Conservation (phyloP, 1,284 basidiomycete species). For the Irpex lacteus region DNA sequence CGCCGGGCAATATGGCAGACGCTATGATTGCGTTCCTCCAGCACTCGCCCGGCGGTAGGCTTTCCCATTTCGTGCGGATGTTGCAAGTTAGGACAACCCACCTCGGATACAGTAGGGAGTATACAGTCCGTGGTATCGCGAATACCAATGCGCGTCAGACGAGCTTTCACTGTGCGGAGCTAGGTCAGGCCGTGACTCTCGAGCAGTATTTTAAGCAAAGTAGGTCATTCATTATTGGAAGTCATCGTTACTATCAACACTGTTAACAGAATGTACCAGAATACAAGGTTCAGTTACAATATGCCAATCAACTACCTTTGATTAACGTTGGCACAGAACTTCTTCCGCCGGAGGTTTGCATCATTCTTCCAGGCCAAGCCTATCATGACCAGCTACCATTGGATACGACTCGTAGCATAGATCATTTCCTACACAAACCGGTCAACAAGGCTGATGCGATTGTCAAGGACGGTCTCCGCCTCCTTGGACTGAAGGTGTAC, state of each 20-base stretch:
- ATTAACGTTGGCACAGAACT: slow-evolving; percentile 36
- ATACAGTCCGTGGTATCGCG: slow-evolving; percentile 46
- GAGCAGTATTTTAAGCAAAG: slow-evolving; percentile 61
- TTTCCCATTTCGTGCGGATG: too few relatives aligned
- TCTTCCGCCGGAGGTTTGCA: too few relatives aligned
- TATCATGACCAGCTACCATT: too few relatives aligned
- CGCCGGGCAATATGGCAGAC: slow-evolving; percentile 57
- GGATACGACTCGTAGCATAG: too few relatives aligned
- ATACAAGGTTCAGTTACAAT: slow-evolving; percentile 48
- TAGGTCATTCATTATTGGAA: slow-evolving; percentile 28
- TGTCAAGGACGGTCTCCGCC: too few relatives aligned
- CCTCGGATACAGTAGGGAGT: slow-evolving; percentile 49
- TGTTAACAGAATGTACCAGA: too few relatives aligned
- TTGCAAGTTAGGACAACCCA: slow-evolving; percentile 59
- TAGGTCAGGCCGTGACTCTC: slow-evolving; percentile 49
- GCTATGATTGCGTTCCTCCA: slow-evolving; percentile 38
- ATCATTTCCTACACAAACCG: too few relatives aligned
- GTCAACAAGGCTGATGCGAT: too few relatives aligned
- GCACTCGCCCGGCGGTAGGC: too few relatives aligned
- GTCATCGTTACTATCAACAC: neutral
- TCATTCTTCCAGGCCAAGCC: too few relatives aligned
- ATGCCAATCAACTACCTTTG: slow-evolving; percentile 49
- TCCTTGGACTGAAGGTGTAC: too few relatives aligned
- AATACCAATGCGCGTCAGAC: slow-evolving; percentile 41
- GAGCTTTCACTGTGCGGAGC: slow-evolving; percentile 51